Conservation (phyloP, 345 rosid genomes). For the Boechera divaricarpa region DNA sequence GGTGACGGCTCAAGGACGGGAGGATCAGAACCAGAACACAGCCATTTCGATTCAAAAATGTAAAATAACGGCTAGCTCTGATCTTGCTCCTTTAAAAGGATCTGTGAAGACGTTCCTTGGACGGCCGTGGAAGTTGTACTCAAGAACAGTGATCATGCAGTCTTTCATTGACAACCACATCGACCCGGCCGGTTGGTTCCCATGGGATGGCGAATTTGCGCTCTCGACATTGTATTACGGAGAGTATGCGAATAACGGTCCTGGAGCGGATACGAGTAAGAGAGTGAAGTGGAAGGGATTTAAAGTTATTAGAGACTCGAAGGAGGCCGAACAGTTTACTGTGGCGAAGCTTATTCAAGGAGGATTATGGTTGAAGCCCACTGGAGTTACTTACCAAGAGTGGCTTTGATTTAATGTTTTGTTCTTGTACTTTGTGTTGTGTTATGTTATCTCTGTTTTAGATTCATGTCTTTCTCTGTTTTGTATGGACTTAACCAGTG, state of each 20-base stretch:
- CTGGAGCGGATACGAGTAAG: constrained; percentile 64
- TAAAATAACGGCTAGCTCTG: constrained; percentile 53
- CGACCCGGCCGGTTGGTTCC: constrained; percentile 81
- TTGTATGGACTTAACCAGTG: not conserved
- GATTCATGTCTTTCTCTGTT: constrained; percentile 19
- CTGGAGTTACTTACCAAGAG: constrained; percentile 73
- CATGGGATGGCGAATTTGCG: constrained; percentile 69
- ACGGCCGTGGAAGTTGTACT: constrained; percentile 82
- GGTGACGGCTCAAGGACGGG: constrained; percentile 80
- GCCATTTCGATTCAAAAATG: constrained; percentile 85
- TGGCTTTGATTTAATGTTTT: constrained; percentile 44
- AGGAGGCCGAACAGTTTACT: constrained; percentile 71
- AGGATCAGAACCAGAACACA: constrained; percentile 71
- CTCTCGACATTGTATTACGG: constrained; percentile 76
- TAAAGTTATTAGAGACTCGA: constrained; percentile 54
- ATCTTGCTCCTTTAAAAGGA: constrained; percentile 58
- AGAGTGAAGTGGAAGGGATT: constrained; percentile 77
- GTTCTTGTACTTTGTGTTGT: constrained; percentile 4
- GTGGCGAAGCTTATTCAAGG: constrained; percentile 78
- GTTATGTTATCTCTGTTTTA: constrained; percentile 24
- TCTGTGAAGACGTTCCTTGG: constrained; percentile 70
- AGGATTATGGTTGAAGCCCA: constrained; percentile 71
- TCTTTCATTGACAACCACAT: constrained; percentile 65
- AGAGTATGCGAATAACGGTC: constrained; percentile 76
- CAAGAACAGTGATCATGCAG: constrained; percentile 72